Base-by-base conservation (phyloP, 1,139 yeast genomes). In the Geotrichum europaeum region DNA sequence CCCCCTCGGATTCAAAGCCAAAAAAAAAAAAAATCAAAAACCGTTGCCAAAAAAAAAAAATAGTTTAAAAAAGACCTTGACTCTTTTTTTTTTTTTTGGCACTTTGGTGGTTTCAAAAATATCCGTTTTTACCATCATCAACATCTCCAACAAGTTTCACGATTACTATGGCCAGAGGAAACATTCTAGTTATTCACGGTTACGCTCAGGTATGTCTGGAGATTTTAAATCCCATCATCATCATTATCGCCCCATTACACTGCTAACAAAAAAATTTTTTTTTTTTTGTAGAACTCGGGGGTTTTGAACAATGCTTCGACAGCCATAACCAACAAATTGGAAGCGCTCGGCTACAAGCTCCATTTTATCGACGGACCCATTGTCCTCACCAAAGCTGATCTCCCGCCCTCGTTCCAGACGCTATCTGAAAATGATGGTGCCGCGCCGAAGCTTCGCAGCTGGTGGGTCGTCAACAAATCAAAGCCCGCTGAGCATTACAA, bases 391-490 rank as follows among this genome's bases (percentile, higher is more conserved):
- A 20, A n/a, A 20, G 15, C 36, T 9, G 54, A 56, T 10, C 45
- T 40, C 13, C 50, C 54, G 34, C 25, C 50, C 7, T 9, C 30
- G 22, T 51, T 51, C 20, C 53, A 51, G 51, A 13, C 18, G 2
- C 43, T 34, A 12, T 9, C 32, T 5, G 22, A 40, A n/a, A 30
- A 30, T 18, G 30, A 20, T 49, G 18, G 30, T 50, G 40, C 34
- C 36, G 15, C 45, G 22, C 12, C 28, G n/a, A 20, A 22, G 25
- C 43, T 34, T 43, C 49, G 81, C 68, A 68, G 83, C 69, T 72
- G 81, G 81, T 69, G 79, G 78, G 64, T 70, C 66, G 64, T 77
- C 77, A 54, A 73, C 75, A 64, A 77, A 72, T 62, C 76, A 70
- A 64, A 77, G 71, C 69, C 71, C 67, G 60, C 32, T 15, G 18